Percentiles rank a stretch among this genome's conserved stretches.
Conservation (phyloP, 2,329 filamentous ascomycete species). For the Sphaceloma murrayae region DNA sequence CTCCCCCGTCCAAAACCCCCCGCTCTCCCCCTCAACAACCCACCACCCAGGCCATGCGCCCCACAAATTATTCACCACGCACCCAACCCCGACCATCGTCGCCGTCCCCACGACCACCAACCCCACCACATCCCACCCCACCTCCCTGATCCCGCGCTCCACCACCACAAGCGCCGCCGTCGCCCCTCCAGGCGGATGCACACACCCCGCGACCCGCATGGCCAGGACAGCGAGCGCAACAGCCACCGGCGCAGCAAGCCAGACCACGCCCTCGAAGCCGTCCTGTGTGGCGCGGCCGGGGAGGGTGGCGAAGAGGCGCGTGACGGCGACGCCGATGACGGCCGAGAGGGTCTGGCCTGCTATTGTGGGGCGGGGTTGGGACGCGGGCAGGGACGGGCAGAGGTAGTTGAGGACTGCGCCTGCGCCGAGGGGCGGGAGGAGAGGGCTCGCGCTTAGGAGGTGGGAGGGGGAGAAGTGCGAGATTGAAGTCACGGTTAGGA, state of each 20-base stretch:
- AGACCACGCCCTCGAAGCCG: slow-evolving; percentile 32
- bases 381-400: slow-evolving; percentile 37
- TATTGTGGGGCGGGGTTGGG: slow-evolving; percentile 39
- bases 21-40: too few relatives aligned
- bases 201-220: slow-evolving; percentile 40
- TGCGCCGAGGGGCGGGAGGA: slow-evolving; percentile 31
- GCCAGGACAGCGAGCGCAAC: slow-evolving; percentile 36
- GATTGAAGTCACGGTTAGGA: slow-evolving; percentile 35
- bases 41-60: slow-evolving; percentile 40
- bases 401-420: slow-evolving; percentile 42
- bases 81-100: slow-evolving; percentile 36
- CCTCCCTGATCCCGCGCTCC: slow-evolving; percentile 30
- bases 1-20: slow-evolving; percentile 39
- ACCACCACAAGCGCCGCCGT: slow-evolving; percentile 39
- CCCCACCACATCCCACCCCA: slow-evolving; percentile 40
- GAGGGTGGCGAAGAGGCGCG: slow-evolving; percentile 37
- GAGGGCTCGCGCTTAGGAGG: background rate
- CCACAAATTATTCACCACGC: slow-evolving; percentile 39
- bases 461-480: slow-evolving; percentile 21
- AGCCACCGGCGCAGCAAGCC: slow-evolving; percentile 37
- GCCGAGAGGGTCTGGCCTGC: slow-evolving; percentile 39
- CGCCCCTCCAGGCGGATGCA: slow-evolving; percentile 43
- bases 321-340: slow-evolving; percentile 35
- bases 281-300: slow-evolving; percentile 13
- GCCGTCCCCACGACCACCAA: slow-evolving; percentile 35